Conservation (phyloP, 257 asterid species). For the Echium plantagineum region DNA sequence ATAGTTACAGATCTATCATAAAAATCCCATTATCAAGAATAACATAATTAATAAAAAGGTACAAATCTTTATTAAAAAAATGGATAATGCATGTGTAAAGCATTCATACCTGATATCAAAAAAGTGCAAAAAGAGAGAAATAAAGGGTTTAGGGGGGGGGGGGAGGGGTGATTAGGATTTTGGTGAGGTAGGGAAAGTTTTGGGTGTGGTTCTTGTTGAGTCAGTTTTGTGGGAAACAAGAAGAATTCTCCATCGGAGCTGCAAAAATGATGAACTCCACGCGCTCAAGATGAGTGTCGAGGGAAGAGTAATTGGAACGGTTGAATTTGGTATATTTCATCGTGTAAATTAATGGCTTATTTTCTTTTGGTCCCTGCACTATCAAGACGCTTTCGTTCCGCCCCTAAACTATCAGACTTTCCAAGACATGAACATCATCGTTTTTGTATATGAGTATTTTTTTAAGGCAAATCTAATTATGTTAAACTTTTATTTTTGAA, state of each 20-base stretch:
- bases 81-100: too few relatives aligned
- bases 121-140: conserved; percentile 7
- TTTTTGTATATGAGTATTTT: too few relatives aligned
- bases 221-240: conserved; percentile 12
- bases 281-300: too few relatives aligned
- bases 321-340: too few relatives aligned
- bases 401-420: too few relatives aligned
- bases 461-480: too few relatives aligned
- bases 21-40: not conserved
- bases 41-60: not conserved
- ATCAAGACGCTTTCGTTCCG: too few relatives aligned
- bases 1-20: not conserved
- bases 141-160: conserved; percentile 13
- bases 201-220: conserved; percentile 15
- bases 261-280: not conserved
- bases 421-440: too few relatives aligned
- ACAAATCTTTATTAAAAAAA: not conserved
- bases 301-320: too few relatives aligned
- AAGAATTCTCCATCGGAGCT: not conserved
- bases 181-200: conserved; percentile 5
- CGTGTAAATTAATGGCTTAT: too few relatives aligned
- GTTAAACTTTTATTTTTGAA: too few relatives aligned
- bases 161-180: conserved; percentile 9
- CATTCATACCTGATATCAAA: conserved; percentile 7
- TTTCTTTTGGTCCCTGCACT: too few relatives aligned